A percentile compares a stretch with the other conserved stretches of the same genome.
phyloP scores from a whole-genome alignment of 306 rosid species.

The Trichosanthes truncata region DNA sequence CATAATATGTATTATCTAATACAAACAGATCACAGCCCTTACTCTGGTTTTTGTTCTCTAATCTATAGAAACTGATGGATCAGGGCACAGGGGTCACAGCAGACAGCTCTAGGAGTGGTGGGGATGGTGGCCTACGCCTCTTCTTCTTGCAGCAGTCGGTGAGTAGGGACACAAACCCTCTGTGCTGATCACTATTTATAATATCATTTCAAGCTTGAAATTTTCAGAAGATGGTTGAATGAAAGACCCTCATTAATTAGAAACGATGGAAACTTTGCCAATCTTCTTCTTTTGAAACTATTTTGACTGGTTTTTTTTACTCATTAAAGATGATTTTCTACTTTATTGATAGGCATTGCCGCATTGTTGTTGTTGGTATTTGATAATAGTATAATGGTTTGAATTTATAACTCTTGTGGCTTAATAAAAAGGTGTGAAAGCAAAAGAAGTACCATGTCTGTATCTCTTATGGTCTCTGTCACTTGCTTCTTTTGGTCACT shows the following conservation, averaged over 20 bases:
- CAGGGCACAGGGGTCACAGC: background rate
- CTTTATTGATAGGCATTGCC: background rate
- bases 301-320: constrained; percentile 2
- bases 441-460: background rate
- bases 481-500: background rate
- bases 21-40: constrained; percentile 1
- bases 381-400: background rate
- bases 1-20: constrained; percentile 3
- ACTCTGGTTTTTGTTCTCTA: constrained; percentile 12
- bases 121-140: constrained; percentile 6
- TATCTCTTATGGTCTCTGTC: background rate
- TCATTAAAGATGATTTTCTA: background rate
- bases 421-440: constrained; percentile 16
- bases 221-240: background rate
- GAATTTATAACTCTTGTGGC: background rate
- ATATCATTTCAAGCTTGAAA: constrained; percentile 2
- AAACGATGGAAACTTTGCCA: background rate
- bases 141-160: background rate
- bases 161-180: constrained; percentile 6
- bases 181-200: background rate
- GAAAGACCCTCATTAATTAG: background rate
- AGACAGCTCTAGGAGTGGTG: constrained; percentile 5
- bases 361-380: background rate
- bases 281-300: background rate
- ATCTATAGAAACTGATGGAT: background rate